Evolutionary conservation across 306 rosid genomes (phyloP).

Genomic region (Begonia masoniana): DNA sequence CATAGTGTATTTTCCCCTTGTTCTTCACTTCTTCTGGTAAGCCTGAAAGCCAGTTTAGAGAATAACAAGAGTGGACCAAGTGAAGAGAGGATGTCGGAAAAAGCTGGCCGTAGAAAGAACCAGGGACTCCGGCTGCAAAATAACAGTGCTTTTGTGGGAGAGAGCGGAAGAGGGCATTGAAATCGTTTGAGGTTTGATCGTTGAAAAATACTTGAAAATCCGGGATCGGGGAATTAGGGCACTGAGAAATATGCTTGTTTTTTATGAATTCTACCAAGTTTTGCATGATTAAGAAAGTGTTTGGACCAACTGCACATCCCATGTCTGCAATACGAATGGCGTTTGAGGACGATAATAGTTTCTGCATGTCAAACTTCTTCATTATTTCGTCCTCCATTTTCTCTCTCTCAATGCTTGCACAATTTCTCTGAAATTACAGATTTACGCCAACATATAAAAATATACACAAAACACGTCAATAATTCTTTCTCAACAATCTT

Average conservation of each 20-base stretch:
- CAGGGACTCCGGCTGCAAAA: constrained; percentile 11
- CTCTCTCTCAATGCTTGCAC: too few relatives aligned
- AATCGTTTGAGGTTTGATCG: constrained; percentile 7
- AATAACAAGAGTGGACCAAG: constrained; percentile 12
- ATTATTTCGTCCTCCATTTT: not conserved
- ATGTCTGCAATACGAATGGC: constrained; percentile 13
- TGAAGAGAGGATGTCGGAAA: constrained; percentile 16
- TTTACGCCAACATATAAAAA: too few relatives aligned
- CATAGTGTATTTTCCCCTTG: constrained; percentile 10
- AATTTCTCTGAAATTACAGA: too few relatives aligned
- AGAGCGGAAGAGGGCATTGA: constrained; percentile 12
- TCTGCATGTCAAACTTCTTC: constrained; percentile 8
- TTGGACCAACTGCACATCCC: constrained; percentile 19
- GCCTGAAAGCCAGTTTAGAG: constrained; percentile 12
- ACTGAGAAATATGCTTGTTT: not conserved
- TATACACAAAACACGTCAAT: too few relatives aligned
- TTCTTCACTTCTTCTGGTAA: constrained; percentile 11
- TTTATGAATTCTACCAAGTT: constrained; percentile 8
- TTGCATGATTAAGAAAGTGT: constrained; percentile 7
- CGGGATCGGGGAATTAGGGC: not conserved
- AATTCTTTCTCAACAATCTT: too few relatives aligned
- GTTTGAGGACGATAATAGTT: not conserved
- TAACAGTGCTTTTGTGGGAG: constrained; percentile 9
- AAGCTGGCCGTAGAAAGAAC: constrained; percentile 10
- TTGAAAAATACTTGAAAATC: constrained; percentile 17